Evolutionary conservation across 2,329 filamentous ascomycete species (phyloP).

Genomic region (Cladosporium halotolerans): DNA sequence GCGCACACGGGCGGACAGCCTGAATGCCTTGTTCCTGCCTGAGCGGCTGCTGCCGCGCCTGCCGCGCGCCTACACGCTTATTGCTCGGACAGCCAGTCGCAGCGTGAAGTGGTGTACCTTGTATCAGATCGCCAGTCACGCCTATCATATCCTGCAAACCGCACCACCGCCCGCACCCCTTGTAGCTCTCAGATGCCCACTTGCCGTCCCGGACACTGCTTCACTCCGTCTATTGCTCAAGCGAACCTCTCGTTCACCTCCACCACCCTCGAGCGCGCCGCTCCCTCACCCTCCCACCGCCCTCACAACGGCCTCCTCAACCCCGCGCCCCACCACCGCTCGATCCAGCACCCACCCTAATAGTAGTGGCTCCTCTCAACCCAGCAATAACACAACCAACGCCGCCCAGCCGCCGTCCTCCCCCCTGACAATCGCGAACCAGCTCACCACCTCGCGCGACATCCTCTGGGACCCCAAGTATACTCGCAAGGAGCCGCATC

Average conservation of each 20-base stretch:
- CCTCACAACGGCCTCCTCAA: slow-evolving; percentile 3
- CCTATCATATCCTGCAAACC: no score
- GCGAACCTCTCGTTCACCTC: background rate
- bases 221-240: background rate
- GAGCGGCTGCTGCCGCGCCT: no score
- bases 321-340: background rate
- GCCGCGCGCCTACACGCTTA: no score
- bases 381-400: slow-evolving; percentile 12
- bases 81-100: no score
- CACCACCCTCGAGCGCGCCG: background rate
- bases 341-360: background rate
- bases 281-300: background rate
- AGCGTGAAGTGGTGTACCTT: no score
- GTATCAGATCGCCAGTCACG: no score
- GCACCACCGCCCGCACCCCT: no score
- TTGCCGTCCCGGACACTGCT: background rate
- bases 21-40: no score
- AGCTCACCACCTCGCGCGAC: slow-evolving; percentile 44
- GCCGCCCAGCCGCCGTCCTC: slow-evolving; percentile 18
- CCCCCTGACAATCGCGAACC: slow-evolving; percentile 37
- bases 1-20: no score
- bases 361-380: background rate
- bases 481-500: slow-evolving; percentile 39
- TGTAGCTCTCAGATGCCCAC: background rate
- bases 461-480: slow-evolving; percentile 46